Evolutionary conservation across 305 asterid species (phyloP), one percentile per base, ranked within the genome.

Genomic region (Fraxinus albicans): DNA sequence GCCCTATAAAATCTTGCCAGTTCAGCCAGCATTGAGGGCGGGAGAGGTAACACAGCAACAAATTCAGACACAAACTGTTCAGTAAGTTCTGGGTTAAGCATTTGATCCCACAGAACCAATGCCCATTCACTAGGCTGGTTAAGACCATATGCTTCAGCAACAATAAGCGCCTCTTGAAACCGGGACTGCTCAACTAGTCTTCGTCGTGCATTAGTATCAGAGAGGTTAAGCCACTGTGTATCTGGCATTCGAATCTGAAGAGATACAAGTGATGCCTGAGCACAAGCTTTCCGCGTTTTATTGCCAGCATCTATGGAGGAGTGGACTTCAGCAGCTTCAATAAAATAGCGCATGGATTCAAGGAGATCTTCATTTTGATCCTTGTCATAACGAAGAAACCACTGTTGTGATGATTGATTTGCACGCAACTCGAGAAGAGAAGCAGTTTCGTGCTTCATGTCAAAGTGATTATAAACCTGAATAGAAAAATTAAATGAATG

Each of bases 101-200:
- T 96, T 85, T 92, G 98, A 86, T 96, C 95, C 99, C 99, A 96
- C 78, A 96, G 91, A 21, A 96, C 99, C 47, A 92, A 92, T 72
- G 98, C 98, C 99, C 99, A 96, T 76, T 96, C 99, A 42, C 98
- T 89, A 1, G 99, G 94, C 86, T 95, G 98, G 91, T 96, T 96
- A 67, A 96, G 98, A 77, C 92, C 90, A 78, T 96, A 96, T 76
- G 99, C 99, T 86, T 96, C 99, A 76, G 99, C 99, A 73, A 96
- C 99, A 10, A 95, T 92, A 44, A 96, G 88, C 36, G 99, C 99
- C 85, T 96, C 99, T 84, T 90, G 99, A 84, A 96, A 95, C 79
- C 94, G 94, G 86, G 95, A 92, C 84, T 96, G 99, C 58, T 95
- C 97, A 0, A 96, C 98, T 19, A 96, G 90, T 19, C 90, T 92